A percentile compares a stretch with the other conserved stretches of the same genome.
These are phyloP conservation scores for Trichoderma harzianum DNA, from an alignment of 2,329 filamentous ascomycete species.

Conservation along the genomic window DNA sequence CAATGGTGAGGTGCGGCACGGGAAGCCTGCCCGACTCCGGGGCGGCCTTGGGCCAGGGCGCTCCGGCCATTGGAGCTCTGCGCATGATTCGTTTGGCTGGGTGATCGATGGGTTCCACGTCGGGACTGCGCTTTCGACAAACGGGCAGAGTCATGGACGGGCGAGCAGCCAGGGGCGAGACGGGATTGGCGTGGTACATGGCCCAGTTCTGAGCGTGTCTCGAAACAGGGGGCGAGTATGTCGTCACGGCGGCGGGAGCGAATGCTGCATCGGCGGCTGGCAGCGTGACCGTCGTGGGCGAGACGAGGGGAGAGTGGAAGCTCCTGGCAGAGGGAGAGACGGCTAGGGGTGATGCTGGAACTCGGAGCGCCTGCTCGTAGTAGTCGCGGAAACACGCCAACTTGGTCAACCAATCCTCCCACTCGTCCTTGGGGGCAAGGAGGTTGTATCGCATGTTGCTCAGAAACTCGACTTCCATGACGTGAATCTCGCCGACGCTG, in stretches of 20 bases:
- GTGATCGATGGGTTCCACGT: slow-evolving; percentile 50
- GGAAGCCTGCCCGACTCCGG: slow-evolving; percentile 51
- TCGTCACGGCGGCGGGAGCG: slow-evolving; percentile 33
- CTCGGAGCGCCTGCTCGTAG: slow-evolving; percentile 64
- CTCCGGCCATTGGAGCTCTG: slow-evolving; percentile 22
- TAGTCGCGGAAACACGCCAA: slow-evolving; percentile 80
- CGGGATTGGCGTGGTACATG: slow-evolving; percentile 36
- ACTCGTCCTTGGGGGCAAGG: slow-evolving; percentile 79
- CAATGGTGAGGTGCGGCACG: slow-evolving; percentile 67
- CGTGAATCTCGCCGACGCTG: slow-evolving; percentile 88
- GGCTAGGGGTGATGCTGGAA: slow-evolving; percentile 37
- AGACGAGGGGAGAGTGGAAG: slow-evolving; percentile 47
- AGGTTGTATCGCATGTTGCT: slow-evolving; percentile 98
- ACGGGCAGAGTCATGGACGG: slow-evolving; percentile 39
- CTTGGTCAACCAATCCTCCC: slow-evolving; percentile 82
- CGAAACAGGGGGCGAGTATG: slow-evolving; percentile 41
- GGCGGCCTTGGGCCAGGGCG: slow-evolving; percentile 22
- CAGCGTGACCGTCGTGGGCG: slow-evolving; percentile 42
- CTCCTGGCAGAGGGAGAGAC: slow-evolving; percentile 37
- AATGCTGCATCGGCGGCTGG: slow-evolving; percentile 30
- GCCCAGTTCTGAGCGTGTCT: slow-evolving; percentile 39
- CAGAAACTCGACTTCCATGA: slow-evolving; percentile 99
- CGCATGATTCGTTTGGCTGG: slow-evolving; percentile 49
- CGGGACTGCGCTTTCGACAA: slow-evolving; percentile 49
- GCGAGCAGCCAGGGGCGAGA: slow-evolving; percentile 50